Conservation (phyloP, 345 rosid genomes). For the Mercurialis annua region DNA sequence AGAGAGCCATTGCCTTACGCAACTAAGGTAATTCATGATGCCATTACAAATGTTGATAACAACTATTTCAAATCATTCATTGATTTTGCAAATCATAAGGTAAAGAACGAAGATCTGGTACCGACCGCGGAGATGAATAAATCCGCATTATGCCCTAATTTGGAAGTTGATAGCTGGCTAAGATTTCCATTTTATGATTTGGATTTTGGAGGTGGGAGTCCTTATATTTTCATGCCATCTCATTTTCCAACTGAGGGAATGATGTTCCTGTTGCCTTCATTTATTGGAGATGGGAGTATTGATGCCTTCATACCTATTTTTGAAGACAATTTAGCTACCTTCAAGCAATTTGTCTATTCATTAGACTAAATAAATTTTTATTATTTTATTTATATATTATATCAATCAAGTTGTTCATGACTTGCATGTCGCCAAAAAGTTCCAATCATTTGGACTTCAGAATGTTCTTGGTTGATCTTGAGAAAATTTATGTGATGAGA, state of each 20-base stretch:
- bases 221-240: slow-evolving; percentile 30
- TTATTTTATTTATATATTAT: too few species aligned
- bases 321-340: neutral
- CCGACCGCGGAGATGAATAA: neutral
- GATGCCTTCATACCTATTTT: slow-evolving; percentile 25
- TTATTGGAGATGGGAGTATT: slow-evolving; percentile 27
- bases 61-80: slow-evolving; percentile 30
- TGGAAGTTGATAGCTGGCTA: slow-evolving; percentile 38
- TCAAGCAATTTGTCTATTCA: neutral
- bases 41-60: slow-evolving; percentile 17
- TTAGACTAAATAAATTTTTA: too few species aligned
- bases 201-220: slow-evolving; percentile 29
- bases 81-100: slow-evolving; percentile 18
- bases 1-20: slow-evolving; percentile 22
- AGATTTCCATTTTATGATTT: slow-evolving; percentile 34
- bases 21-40: slow-evolving; percentile 25
- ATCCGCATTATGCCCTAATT: slow-evolving; percentile 11
- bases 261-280: slow-evolving; percentile 21
- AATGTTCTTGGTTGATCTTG: too few species aligned
- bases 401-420: too few species aligned
- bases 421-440: too few species aligned
- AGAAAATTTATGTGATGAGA: too few species aligned
- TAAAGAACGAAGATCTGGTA: neutral
- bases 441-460: too few species aligned
- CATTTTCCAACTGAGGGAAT: slow-evolving; percentile 23